These are phyloP conservation scores for Monosporascus sp. DNA, from an alignment of 2,329 filamentous ascomycete species.

Conservation along the genomic window DNA sequence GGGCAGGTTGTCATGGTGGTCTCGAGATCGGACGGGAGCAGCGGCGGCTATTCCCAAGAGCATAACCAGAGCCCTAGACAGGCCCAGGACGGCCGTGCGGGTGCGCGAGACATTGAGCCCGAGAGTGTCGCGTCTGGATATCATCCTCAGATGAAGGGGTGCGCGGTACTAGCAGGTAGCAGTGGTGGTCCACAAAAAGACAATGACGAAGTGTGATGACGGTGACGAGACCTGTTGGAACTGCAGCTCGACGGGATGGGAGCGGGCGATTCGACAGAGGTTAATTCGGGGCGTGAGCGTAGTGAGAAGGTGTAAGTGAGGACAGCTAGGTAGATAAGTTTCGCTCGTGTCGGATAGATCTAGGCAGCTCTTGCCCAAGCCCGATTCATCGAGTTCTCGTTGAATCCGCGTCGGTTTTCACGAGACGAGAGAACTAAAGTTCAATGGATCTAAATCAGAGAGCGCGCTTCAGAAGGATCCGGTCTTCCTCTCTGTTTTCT, in stretches of 20 bases:
- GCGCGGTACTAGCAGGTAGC: neutral
- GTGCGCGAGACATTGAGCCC: slow-evolving; percentile 26
- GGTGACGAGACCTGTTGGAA: too few species aligned
- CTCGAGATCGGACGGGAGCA: slow-evolving; percentile 35
- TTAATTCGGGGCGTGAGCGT: too few species aligned
- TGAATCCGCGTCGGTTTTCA: too few species aligned
- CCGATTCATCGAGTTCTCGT: too few species aligned
- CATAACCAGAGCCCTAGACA: slow-evolving; percentile 35
- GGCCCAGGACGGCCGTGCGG: slow-evolving; percentile 43
- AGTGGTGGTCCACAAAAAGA: neutral
- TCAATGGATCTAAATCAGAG: too few species aligned
- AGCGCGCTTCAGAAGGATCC: too few species aligned
- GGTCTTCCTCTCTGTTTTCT: too few species aligned
- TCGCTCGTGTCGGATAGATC: too few species aligned
- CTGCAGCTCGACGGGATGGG: neutral
- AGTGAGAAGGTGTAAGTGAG: too few species aligned
- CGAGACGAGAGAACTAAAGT: too few species aligned
- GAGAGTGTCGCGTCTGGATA: neutral
- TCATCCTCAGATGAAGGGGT: slow-evolving; percentile 15
- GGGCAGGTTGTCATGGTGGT: slow-evolving; percentile 38
- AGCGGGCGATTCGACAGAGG: neutral
- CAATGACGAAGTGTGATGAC: neutral
- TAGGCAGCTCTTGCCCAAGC: too few species aligned
- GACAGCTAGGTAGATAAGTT: too few species aligned
- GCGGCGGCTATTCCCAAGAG: slow-evolving; percentile 35